Percentiles rank a stretch among this genome's conserved stretches.
Conservation (phyloP, 306 rosid genomes). For the Prinsepia uniflora region DNA sequence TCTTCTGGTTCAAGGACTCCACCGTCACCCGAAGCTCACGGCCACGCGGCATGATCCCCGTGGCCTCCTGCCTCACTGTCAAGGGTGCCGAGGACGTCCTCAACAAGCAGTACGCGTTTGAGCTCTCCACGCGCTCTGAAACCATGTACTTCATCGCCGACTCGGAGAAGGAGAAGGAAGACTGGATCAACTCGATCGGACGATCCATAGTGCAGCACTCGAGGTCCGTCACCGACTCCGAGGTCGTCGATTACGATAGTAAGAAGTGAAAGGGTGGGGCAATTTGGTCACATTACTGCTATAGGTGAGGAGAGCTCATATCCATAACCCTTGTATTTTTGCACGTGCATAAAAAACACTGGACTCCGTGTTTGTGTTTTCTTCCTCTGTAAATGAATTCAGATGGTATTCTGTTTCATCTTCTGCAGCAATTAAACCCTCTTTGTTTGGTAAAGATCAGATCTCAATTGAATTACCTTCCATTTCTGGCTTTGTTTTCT, state of each 20-base stretch:
- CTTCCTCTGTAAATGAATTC: slow-evolving; percentile 14
- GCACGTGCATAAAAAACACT: slow-evolving; percentile 14
- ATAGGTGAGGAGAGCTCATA: slow-evolving; percentile 7
- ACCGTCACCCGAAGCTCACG: slow-evolving; percentile 17
- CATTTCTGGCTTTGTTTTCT: not conserved
- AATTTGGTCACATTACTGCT: not conserved
- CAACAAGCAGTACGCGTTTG: slow-evolving; percentile 46
- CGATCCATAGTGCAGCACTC: slow-evolving; percentile 66
- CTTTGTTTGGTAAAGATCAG: slow-evolving; percentile 3
- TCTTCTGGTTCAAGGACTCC: slow-evolving; percentile 35
- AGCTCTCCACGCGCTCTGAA: slow-evolving; percentile 46
- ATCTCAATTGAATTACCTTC: not conserved
- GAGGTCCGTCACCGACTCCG: slow-evolving; percentile 61
- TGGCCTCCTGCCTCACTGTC: slow-evolving; percentile 46
- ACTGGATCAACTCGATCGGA: slow-evolving; percentile 68
- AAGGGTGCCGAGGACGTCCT: slow-evolving; percentile 57
- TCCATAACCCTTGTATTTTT: not conserved
- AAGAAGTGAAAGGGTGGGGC: slow-evolving; percentile 28
- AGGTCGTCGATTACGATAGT: slow-evolving; percentile 61
- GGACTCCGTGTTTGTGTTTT: not conserved
- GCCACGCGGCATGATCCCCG: slow-evolving; percentile 38
- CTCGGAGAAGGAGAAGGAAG: slow-evolving; percentile 60
- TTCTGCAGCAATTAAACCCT: slow-evolving; percentile 17
- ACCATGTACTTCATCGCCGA: slow-evolving; percentile 62
- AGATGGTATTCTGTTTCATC: not conserved